These are phyloP conservation scores for Pythium oligandrum DNA, from an alignment of 352 stramenopile species.

Conservation along the genomic window DNA sequence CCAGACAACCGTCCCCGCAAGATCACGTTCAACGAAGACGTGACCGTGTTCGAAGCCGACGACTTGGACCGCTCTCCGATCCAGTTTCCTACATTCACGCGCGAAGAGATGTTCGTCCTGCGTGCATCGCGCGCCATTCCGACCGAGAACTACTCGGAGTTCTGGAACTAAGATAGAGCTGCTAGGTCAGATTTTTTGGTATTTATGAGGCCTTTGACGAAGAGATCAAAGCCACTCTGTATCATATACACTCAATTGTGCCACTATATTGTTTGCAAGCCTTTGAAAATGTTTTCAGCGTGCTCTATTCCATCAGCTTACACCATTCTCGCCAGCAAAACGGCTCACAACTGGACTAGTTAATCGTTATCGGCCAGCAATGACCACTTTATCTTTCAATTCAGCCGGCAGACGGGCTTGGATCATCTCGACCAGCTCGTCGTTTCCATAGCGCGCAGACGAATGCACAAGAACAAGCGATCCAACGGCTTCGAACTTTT, in stretches of 20 bases:
- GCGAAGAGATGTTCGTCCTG: constrained; percentile 76
- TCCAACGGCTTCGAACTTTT: constrained; percentile 40
- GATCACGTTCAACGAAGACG: constrained; percentile 61
- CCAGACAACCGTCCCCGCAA: constrained; percentile 19
- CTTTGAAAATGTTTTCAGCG: no score
- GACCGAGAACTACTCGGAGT: constrained; percentile 71
- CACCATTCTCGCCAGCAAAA: no score
- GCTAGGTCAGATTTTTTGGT: no score
- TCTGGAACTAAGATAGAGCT: constrained; percentile 44
- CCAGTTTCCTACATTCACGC: constrained; percentile 58
- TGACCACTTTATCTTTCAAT: constrained; percentile 41
- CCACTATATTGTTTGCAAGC: neutral
- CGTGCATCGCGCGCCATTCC: constrained; percentile 69
- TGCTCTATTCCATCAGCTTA: no score
- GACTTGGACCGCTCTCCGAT: constrained; percentile 51
- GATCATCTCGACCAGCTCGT: constrained; percentile 30
- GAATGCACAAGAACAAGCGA: constrained; percentile 71
- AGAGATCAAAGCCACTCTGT: neutral
- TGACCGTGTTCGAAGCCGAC: constrained; percentile 33
- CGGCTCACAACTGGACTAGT: no score
- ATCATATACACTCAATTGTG: constrained; percentile 4
- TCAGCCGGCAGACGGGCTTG: constrained; percentile 24
- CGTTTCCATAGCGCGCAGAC: constrained; percentile 50
- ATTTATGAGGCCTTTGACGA: no score
- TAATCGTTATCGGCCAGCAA: constrained; percentile 3